Evolutionary conservation across 164 flowering plant species (phyloP).

Genomic region (Protea cynaroides): DNA sequence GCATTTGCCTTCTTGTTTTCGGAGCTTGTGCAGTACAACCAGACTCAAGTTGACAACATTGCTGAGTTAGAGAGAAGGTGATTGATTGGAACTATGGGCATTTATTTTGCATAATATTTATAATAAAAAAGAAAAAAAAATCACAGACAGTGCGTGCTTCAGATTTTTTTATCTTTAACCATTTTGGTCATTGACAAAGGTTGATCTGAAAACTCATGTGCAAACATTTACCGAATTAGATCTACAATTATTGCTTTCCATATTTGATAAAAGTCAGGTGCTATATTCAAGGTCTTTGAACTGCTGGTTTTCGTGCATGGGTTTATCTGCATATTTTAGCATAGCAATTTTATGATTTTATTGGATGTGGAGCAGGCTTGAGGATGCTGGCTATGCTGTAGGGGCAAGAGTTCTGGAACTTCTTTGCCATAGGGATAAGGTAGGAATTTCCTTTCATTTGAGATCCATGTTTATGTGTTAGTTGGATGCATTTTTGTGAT

Average conservation of each 20-base stretch:
- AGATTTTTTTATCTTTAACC: neutral
- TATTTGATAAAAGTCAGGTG: neutral
- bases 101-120: too few species aligned
- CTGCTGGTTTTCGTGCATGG: neutral
- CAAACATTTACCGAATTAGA: too few species aligned
- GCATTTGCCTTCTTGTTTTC: conserved; percentile 93
- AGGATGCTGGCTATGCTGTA: conserved; percentile 98
- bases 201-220: neutral
- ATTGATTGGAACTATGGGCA: neutral
- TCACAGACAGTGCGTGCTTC: too few species aligned
- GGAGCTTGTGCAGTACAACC: conserved; percentile 97
- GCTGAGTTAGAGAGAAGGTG: conserved; percentile 93
- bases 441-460: conserved; percentile 12
- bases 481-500: too few species aligned
- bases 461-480: too few species aligned
- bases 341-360: neutral
- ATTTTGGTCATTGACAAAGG: neutral
- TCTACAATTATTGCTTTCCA: too few species aligned
- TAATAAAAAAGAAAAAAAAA: too few species aligned
- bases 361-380: conserved; percentile 51
- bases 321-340: neutral
- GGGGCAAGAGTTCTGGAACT: conserved; percentile 93
- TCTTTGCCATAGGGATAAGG: conserved; percentile 97
- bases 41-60: conserved; percentile 95
- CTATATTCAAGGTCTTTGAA: neutral